Conservation (phyloP, 2,329 filamentous ascomycete species). For the Colletotrichum sp. region DNA sequence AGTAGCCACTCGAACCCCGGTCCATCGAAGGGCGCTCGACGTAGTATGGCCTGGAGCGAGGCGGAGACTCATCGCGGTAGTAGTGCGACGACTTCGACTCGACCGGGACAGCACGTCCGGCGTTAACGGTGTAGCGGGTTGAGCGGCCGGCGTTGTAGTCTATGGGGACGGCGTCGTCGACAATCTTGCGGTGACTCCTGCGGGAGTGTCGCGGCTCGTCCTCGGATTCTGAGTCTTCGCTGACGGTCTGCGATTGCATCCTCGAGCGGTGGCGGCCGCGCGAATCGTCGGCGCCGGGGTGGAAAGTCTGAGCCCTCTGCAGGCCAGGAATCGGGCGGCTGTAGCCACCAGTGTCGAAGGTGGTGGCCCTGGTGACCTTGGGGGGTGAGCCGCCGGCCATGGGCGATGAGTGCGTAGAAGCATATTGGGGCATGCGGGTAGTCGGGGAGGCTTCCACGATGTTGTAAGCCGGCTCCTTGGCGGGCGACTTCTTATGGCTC, state of each 20-base stretch:
- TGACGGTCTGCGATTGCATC: slow-evolving; percentile 36
- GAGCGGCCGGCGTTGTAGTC: background rate
- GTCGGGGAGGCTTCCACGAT: slow-evolving; percentile 33
- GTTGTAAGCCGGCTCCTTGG: slow-evolving; percentile 15
- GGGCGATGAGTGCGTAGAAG: slow-evolving; percentile 30
- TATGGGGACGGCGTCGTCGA: slow-evolving; percentile 31
- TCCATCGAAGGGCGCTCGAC: slow-evolving; percentile 29
- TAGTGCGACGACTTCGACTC: slow-evolving; percentile 26
- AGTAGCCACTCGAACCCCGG: slow-evolving; percentile 34
- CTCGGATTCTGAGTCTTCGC: slow-evolving; percentile 38
- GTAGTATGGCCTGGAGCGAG: slow-evolving; percentile 9
- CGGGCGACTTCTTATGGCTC: slow-evolving; percentile 22
- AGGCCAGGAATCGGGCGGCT: slow-evolving; percentile 30
- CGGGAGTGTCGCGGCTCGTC: slow-evolving; percentile 34
- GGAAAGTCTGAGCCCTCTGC: slow-evolving; percentile 38
- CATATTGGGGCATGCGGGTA: slow-evolving; percentile 28
- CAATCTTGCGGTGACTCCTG: slow-evolving; percentile 38
- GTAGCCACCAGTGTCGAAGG: slow-evolving; percentile 34
- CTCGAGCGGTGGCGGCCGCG: slow-evolving; percentile 44
- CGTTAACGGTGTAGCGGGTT: slow-evolving; percentile 17
- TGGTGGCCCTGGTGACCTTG: slow-evolving; percentile 35
- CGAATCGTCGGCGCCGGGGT: slow-evolving; percentile 26
- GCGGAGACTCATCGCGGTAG: slow-evolving; percentile 22
- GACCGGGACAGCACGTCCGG: slow-evolving; percentile 29
- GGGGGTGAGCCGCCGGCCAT: slow-evolving; percentile 35